Base-by-base conservation (phyloP, 129 eudicot genomes). In the Arctium lappa region DNA sequence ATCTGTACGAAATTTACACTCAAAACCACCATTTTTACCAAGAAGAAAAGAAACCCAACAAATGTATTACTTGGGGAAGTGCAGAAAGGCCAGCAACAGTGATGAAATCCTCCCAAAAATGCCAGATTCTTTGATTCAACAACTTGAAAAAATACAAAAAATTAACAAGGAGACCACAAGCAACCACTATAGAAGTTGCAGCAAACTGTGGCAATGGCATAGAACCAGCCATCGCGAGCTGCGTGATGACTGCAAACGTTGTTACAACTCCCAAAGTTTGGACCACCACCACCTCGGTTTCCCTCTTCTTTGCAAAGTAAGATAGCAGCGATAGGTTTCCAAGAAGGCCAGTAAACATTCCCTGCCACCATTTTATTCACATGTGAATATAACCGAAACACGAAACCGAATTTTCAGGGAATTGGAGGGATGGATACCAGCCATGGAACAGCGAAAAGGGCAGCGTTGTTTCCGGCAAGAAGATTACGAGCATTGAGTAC, bases 381-480 rank as follows among this genome's bases (percentile, higher is more conserved):
- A 9, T n/a, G 62, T 84, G 29, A 46, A 74, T 40, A 68, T n/a
- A 81, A 48, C 0, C 1, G 13, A 76, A 76, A 33, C 7, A 50
- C 10, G 27, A 8, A 30, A 44, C 12, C 11, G 5, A 8, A 11
- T 34, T 29, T 7, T 29, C 38, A 38, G 30, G 27, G 76, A 72
- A 73, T 1, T 30, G 42, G 79, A 2, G n/a, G 33, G 69, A 40
- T 29, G 69, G 38, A 72, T 90, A 95, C 99, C 98, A 96, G 99
- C 99, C 99, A 96, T 48, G 97, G 98, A 68, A 96, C 94, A 29
- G 99, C 99, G 8, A 89, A 86, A 40, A 96, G 92, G 16, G 99
- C 99, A 40, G 94, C 79, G 0, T 82, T 88, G 77, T 96, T 96
- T 36, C 99, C 99, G 0, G 98, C 88, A 8, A 88, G 27, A 68